phyloP scores from a whole-genome alignment of 192 early-diverging fungal genomes.

The Coemansia umbellata region DNA sequence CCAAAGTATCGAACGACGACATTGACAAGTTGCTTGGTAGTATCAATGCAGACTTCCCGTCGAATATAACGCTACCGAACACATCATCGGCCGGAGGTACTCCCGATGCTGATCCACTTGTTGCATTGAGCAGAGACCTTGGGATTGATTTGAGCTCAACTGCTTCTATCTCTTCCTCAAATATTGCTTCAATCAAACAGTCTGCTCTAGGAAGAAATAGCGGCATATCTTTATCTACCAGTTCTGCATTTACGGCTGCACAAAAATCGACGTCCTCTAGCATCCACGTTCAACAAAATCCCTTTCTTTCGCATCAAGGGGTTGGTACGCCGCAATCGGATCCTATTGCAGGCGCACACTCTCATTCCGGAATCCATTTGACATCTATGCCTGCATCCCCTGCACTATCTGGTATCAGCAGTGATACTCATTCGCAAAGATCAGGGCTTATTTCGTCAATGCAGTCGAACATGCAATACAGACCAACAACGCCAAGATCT shows the following conservation, averaged over 20 bases:
- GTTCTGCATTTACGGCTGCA: slow-evolving; percentile 4
- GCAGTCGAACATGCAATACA: background rate
- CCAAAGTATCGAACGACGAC: slow-evolving; percentile 43
- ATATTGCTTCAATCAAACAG: too few species aligned
- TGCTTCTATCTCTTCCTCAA: background rate
- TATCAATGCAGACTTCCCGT: slow-evolving; percentile 29
- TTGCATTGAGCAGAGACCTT: slow-evolving; percentile 21
- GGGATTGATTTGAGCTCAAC: slow-evolving; percentile 31
- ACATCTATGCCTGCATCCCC: slow-evolving; percentile 16
- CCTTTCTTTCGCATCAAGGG: background rate
- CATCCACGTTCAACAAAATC: background rate
- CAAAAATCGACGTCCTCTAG: background rate
- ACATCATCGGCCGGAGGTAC: background rate
- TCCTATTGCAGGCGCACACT: background rate
- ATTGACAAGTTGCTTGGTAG: slow-evolving; percentile 45
- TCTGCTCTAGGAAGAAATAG: background rate
- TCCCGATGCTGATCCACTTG: slow-evolving; percentile 19
- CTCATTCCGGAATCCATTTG: slow-evolving; percentile 6
- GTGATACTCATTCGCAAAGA: background rate
- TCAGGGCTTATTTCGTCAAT: background rate
- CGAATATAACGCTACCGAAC: background rate
- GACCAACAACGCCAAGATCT: background rate
- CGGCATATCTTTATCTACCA: background rate
- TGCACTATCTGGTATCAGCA: slow-evolving; percentile 4
- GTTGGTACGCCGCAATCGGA: background rate